phyloP scores from a whole-genome alignment of 2,329 filamentous ascomycete species.

The Pseudopithomyces chartarum region DNA sequence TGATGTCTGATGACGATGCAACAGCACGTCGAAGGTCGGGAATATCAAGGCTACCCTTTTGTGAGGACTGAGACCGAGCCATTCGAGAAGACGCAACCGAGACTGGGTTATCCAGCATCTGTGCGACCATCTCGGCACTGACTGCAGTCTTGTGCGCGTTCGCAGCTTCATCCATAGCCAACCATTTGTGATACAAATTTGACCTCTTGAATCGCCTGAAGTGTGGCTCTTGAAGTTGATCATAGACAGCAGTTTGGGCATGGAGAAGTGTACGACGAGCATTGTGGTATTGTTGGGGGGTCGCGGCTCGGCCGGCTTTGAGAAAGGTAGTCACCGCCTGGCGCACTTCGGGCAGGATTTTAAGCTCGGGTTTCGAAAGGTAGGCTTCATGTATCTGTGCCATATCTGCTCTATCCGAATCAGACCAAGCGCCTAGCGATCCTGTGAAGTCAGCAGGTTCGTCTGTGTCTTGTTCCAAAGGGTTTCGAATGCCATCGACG shows the following conservation, averaged over 20 bases:
- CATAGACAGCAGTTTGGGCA: conserved; percentile 81
- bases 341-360: conserved; percentile 72
- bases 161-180: conserved; percentile 78
- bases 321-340: conserved; percentile 77
- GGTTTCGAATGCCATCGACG: conserved; percentile 93
- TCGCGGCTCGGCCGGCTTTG: conserved; percentile 75
- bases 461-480: conserved; percentile 82
- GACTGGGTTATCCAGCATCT: conserved; percentile 31
- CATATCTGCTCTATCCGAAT: conserved; percentile 84
- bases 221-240: conserved; percentile 80
- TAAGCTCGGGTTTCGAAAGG: conserved; percentile 79
- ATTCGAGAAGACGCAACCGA: conserved; percentile 43
- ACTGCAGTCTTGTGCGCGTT: conserved; percentile 35
- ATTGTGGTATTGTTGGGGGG: conserved; percentile 54
- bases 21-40: conserved; percentile 64
- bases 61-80: conserved; percentile 54
- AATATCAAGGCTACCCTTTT: conserved; percentile 43
- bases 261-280: conserved; percentile 64
- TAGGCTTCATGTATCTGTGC: conserved; percentile 92
- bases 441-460: conserved; percentile 65
- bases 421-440: conserved; percentile 68
- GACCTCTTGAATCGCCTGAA: conserved; percentile 89
- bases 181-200: conserved; percentile 93
- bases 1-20: conserved; percentile 65
- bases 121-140: conserved; percentile 31